Conservation (phyloP, 352 stramenopile genomes). For the Pythium grandisporangium region DNA sequence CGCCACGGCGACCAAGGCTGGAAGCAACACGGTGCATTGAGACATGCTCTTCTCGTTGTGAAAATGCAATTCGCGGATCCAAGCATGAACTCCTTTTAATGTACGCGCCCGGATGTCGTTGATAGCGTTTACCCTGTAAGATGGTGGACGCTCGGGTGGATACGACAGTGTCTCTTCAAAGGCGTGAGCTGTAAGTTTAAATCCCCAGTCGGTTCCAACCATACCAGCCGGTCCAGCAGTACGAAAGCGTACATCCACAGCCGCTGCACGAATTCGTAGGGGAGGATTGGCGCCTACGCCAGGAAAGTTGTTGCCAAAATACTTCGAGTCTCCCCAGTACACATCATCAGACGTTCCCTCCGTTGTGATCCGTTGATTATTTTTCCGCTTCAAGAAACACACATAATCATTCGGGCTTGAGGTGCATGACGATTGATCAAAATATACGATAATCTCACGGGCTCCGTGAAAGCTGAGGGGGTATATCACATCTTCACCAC, state of each 20-base stretch:
- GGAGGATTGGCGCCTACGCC: conserved; percentile 40
- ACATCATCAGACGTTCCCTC: too few species aligned
- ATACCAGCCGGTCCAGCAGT: conserved; percentile 26
- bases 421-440: conserved; percentile 70
- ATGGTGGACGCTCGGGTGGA: conserved; percentile 46
- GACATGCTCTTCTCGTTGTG: not conserved
- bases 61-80: not conserved
- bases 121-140: conserved; percentile 23
- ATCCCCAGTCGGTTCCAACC: conserved; percentile 56
- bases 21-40: conserved; percentile 16
- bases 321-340: conserved; percentile 69
- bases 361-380: too few species aligned
- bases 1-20: conserved; percentile 28
- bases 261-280: conserved; percentile 49
- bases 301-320: conserved; percentile 63
- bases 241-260: conserved; percentile 65
- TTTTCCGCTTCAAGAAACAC: conserved; percentile 50
- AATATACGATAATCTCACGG: conserved; percentile 65
- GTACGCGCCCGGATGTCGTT: conserved; percentile 46
- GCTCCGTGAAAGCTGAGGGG: conserved; percentile 56
- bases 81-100: conserved; percentile 36
- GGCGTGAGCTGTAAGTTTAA: conserved; percentile 64
- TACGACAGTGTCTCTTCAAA: conserved; percentile 42
- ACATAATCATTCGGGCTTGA: conserved; percentile 72
- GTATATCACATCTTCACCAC: conserved; percentile 53